Base-by-base conservation (phyloP, 177 flowering plant species). In the Vitis hybrid region DNA sequence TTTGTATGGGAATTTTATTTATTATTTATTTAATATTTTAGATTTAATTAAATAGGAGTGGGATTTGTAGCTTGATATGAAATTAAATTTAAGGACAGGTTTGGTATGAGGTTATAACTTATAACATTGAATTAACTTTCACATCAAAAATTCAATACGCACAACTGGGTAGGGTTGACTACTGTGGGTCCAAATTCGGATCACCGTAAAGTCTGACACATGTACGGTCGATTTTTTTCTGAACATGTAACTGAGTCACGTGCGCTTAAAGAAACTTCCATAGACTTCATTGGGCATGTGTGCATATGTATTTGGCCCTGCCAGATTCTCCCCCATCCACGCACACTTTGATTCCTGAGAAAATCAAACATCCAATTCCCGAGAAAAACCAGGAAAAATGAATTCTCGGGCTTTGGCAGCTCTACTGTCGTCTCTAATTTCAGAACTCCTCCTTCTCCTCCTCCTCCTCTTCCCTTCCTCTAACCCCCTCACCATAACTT, bases 341-440 rank as follows among this genome's bases (percentile, higher is more conserved):
- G 62, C 56, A 67, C 10, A n/a, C 12, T 57, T 49, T 59, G 28
- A 72, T 71, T 75, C 76, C 70, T 71, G 49, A 68, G 76, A 75
- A 55, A 72, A 64, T 28, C 58, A 11, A 28, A 58, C 22, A 44
- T n/a, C 71, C 52, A 33, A 64, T 72, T 73, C 77, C 70, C 64
- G 38, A 70, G 69, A 72, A 59, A 51, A 20, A 11, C 9, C 47
- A n/a, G 15, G 4, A 11, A 31, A 61, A 38, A 83, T 88, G 92
- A 85, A 87, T 67, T 76, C 89, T 51, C 77, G 80, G 17, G 70
- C 64, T 13, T 67, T 89, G 66, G 84, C 88, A n/a, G 87, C 90
- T 71, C 68, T 88, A 1, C 81, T 91, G 22, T 85, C 94, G n/a
- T 82, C 94, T n/a, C 70, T 91, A 0, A 64, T 84, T 65, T 82